phyloP scores from a whole-genome alignment of 345 rosid genomes.

The Theobroma cacao region DNA sequence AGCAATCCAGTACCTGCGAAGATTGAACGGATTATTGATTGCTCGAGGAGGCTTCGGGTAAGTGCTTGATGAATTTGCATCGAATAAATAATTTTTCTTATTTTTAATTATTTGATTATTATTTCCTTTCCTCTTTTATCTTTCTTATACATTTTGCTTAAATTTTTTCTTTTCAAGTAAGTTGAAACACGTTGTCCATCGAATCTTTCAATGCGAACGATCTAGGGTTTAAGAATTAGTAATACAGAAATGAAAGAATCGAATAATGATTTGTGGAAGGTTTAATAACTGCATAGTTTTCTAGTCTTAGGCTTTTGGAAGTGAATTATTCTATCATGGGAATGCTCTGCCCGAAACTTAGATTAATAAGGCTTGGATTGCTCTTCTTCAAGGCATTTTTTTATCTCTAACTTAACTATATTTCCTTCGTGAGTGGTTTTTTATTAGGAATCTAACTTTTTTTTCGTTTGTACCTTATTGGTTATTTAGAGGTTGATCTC shows the following conservation, averaged over 20 bases:
- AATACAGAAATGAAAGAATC: too few species aligned
- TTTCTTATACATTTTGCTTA: background rate
- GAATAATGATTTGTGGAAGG: background rate
- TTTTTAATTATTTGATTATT: background rate
- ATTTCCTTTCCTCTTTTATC: background rate
- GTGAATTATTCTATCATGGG: background rate
- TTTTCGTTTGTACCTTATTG: constrained; percentile 8
- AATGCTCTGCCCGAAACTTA: background rate
- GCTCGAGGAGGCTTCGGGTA: background rate
- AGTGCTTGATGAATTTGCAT: background rate
- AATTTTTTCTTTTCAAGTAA: background rate
- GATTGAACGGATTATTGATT: background rate
- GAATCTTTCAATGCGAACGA: background rate
- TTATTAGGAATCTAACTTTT: background rate
- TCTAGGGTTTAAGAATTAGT: background rate
- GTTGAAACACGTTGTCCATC: background rate
- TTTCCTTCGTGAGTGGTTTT: background rate
- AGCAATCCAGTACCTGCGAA: background rate
- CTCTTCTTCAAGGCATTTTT: background rate
- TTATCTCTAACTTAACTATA: background rate
- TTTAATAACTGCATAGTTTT: background rate
- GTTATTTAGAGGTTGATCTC: constrained; percentile 27
- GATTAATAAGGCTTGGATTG: background rate
- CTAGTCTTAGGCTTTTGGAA: background rate
- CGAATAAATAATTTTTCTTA: too few species aligned